These are phyloP conservation scores for Penicillium sp. DNA, from an alignment of 2,329 filamentous ascomycete genomes.

Conservation along the genomic window DNA sequence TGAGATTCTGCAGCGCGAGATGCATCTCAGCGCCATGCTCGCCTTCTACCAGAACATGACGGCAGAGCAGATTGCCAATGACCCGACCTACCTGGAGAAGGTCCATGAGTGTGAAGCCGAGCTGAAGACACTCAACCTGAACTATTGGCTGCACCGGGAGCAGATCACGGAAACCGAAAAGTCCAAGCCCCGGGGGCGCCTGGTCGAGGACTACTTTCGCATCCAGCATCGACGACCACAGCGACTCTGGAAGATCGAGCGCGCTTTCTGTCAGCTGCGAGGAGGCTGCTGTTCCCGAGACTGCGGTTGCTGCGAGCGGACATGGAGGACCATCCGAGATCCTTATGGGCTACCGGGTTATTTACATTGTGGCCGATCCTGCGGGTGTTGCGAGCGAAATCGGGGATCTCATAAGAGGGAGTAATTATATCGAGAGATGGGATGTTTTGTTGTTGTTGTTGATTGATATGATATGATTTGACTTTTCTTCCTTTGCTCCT, in stretches of 20 bases:
- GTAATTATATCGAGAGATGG: too few relatives aligned
- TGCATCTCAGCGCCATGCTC: constrained; percentile 4
- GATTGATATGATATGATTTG: too few relatives aligned
- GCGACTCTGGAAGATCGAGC: not conserved
- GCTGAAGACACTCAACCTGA: not conserved
- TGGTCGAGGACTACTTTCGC: not conserved
- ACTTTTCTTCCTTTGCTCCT: too few relatives aligned
- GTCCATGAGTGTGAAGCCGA: constrained; percentile 1
- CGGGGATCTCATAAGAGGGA: not conserved
- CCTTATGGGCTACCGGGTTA: not conserved
- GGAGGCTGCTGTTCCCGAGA: constrained; percentile 5
- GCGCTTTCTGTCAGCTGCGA: not conserved
- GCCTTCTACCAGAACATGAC: not conserved
- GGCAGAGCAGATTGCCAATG: not conserved
- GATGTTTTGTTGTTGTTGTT: too few relatives aligned
- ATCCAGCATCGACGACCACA: not conserved
- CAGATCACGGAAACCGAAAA: constrained; percentile 1
- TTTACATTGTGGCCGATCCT: constrained; percentile 1
- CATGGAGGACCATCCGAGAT: constrained; percentile 1
- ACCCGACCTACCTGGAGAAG: not conserved
- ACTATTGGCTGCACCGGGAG: not conserved
- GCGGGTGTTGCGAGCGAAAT: constrained; percentile 3
- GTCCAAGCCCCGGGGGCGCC: not conserved
- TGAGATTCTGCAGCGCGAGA: constrained; percentile 4
- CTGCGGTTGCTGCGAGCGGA: constrained; percentile 7